Base-by-base conservation (phyloP, 495 filamentous ascomycete species). In the Tuber umbilicatum region DNA sequence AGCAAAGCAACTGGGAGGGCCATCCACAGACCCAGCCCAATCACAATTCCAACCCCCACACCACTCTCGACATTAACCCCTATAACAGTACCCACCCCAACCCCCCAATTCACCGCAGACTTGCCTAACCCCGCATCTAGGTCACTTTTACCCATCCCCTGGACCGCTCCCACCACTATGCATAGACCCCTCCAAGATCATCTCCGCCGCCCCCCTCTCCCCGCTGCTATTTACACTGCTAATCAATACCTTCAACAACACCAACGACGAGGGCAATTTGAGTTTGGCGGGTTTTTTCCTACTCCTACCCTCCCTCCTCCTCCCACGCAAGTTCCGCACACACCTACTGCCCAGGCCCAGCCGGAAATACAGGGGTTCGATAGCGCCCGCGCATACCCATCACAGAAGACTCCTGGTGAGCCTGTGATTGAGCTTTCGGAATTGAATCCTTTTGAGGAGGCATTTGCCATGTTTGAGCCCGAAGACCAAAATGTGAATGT, bases 61-160 rank as follows among this genome's bases (percentile, higher is more conserved):
- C 27, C 55, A 19, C 17, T 64, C 27, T 64, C 55, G 31, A 35
- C 1, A 35, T 31, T 12, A 35, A 64, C 55, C 16, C 55, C 55
- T 31, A 64, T 64, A 64, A 17, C 27, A 64, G 55, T 64, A 64
- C 55, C 27, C 4, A 4, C 55, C 55, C 55, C 55, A 35, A 19
- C 27, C 55, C 55, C 55, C 27, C 27, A 64, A 19, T 5, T 5
- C 55, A 7, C 55, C 35, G 27, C 27, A 64, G 55, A 0, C 3
- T 1, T 64, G 27, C 55, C 55, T 64, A 64, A 64, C 55, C 27
- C 17, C 6, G 55, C 55, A 64, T 64, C 27, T 35, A 64, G 55
- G 55, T 64, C 55, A 64, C 55, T 64, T 64, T 64, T 27, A 64
- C 55, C 55, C 55, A 35, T 35, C 55, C 55, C 55, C 27, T 64